Base-by-base conservation (phyloP, 345 rosid species). In the Camelina hispida region DNA sequence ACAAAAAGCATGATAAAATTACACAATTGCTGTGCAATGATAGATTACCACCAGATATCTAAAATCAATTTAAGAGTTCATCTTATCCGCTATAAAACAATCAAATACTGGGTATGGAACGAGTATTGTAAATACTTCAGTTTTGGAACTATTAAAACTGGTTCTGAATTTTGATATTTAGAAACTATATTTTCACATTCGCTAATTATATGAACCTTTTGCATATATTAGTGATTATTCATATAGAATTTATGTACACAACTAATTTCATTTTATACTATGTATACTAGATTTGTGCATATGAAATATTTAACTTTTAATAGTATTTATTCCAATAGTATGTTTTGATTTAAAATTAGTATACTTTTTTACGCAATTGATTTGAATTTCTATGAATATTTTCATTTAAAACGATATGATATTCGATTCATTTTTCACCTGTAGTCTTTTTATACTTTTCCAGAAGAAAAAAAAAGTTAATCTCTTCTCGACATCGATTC, bases 401-500 rank as follows among this genome's bases (percentile, higher is more conserved):
- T 13, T 42, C 3, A 1, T 42, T 3, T 12, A 12, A 1, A 42
- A 42, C 4, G 13, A 3, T 4, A 42, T 12, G 46, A 12, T 42
- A 43, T 14, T n/a, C 1, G 1, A 43, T 43, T 1, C 47, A 43
- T 28, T 43, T 43, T 43, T 4, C 7, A 14, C 16, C 47, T 2
- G 16, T 14, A 5, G 6, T 1, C 14, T 44, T 14, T 44, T 2
- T 14, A 4, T 15, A 44, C 48, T 44, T 44, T 47, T 6, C 0
- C 13, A 28, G 30, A 4, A 1, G 1, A 20, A 25, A 25, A 25
- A 25, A 25, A 25, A 25, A 25, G 28, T 3, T 25, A 34, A 6
- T 7, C 7, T 23, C 7, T 56, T 22, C 48, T 73, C 52, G 9
- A 30, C 66, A 55, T 44, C 4, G 20, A 57, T 14, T 74, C 52